These are phyloP conservation scores for Serendipita sp. DNA, from an alignment of 768 basidiomycete genomes.

Conservation along the genomic window DNA sequence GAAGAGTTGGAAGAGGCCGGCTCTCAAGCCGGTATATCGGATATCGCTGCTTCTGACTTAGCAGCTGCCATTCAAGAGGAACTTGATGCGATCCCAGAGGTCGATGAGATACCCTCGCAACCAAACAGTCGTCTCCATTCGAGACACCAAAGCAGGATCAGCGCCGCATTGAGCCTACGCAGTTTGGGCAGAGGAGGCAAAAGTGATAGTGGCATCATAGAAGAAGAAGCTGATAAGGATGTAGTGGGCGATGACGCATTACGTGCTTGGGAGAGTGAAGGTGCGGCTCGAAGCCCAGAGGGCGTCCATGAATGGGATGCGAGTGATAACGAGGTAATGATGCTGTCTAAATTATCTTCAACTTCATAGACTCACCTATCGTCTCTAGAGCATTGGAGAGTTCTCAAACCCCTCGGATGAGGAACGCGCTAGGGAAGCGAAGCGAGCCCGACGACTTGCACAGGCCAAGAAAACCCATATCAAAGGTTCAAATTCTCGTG, in stretches of 20 bases:
- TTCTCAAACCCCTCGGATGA: conserved; percentile 88
- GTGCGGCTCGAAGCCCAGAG: not conserved
- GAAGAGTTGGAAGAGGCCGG: conserved; percentile 17
- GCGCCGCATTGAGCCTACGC: conserved; percentile 48
- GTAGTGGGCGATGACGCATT: not conserved
- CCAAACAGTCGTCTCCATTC: conserved; percentile 43
- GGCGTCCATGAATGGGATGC: conserved; percentile 58
- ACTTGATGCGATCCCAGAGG: conserved; percentile 19
- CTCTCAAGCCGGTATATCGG: not conserved
- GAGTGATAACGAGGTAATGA: conserved; percentile 59
- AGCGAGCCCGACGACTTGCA: conserved; percentile 44
- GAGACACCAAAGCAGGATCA: conserved; percentile 49
- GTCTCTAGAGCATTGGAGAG: conserved; percentile 59
- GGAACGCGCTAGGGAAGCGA: conserved; percentile 50
- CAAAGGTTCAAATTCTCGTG: conserved; percentile 30
- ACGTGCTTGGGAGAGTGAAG: conserved; percentile 4
- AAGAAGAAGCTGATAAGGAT: conserved; percentile 17
- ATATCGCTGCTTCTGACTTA: conserved; percentile 9
- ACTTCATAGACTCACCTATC: not conserved
- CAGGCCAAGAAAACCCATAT: conserved; percentile 26
- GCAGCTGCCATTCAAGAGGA: conserved; percentile 14
- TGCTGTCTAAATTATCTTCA: not conserved
- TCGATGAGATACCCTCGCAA: conserved; percentile 31
- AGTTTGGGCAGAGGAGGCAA: conserved; percentile 30
- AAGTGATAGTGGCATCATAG: conserved; percentile 19